Evolutionary conservation across 2,329 filamentous ascomycete genomes (phyloP), one percentile per base, ranked within the genome.

Genomic region (Trichoderma sp.): DNA sequence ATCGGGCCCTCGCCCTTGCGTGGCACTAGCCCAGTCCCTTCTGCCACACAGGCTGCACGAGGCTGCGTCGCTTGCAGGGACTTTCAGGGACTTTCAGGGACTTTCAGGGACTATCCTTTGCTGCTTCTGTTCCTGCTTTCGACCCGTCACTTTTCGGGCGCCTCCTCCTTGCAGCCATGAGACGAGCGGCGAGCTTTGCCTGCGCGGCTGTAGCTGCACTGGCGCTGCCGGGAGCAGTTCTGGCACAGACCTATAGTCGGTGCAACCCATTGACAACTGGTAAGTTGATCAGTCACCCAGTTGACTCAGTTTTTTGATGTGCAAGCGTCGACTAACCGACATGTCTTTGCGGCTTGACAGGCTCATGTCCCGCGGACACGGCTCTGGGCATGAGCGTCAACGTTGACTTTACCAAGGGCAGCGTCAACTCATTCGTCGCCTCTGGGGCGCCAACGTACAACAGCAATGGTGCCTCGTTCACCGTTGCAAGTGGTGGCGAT

Each of bases 331-430:
- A 43, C 63, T 67, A 31, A 67, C 40, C 27, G 35, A 3, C 13
- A 21, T 64, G 49, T 43, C 16, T 40, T 56, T 64, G 49, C 49
- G 49, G 27, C 21, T 8, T 4, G 21, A 21, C 75, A 84, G 81
- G 83, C 82, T 85, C 82, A 70, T 98, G 95, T 76, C 87, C 92
- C 6, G 79, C 92, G 64, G 84, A 97, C 77, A 88, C 92, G 8
- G 95, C 94, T 0, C 87, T 98, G 4, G 94, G 93, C 69, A 92
- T 89, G 83, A 87, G 92, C n/a, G 90, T 94, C 75, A 86, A 88
- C 71, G 90, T 96, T 80, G 93, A 97, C 82, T 97, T 98, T 81
- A 91, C 88, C 40, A 83, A 91, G 72, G 92, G 92, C 71, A 80
- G 84, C 35, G 94, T 96, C 60, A 89, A 92, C 79, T 91, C 92